phyloP scores from a whole-genome alignment of 179 eudicot species.

The Carnegiea gigantea region DNA sequence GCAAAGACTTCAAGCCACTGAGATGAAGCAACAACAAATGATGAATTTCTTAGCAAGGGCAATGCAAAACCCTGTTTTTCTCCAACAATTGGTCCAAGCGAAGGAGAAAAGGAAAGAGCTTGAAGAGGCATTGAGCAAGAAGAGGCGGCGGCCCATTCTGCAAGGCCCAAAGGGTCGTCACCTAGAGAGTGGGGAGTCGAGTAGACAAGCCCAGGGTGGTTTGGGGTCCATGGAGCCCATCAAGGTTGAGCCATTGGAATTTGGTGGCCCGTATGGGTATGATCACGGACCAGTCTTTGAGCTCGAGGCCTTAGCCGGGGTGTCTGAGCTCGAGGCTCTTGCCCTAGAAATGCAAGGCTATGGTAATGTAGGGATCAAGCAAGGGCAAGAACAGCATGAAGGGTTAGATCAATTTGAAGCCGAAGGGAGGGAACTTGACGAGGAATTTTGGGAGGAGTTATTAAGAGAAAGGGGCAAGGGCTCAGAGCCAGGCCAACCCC shows the following conservation, averaged over 20 bases:
- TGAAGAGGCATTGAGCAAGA: conserved; percentile 58
- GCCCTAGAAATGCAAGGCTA: conserved; percentile 88
- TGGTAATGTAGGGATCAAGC: conserved; percentile 44
- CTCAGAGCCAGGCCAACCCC: conserved; percentile 28
- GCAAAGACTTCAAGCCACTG: conserved; percentile 66
- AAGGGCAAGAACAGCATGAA: conserved; percentile 25
- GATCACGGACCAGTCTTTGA: conserved; percentile 51
- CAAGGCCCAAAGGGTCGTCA: conserved; percentile 31
- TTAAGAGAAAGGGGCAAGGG: conserved; percentile 52
- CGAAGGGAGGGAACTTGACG: conserved; percentile 59
- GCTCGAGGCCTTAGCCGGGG: conserved; percentile 74
- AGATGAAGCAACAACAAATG: conserved; percentile 82
- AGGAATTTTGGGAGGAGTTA: conserved; percentile 87
- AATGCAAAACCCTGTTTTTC: conserved; percentile 73
- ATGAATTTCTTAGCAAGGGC: conserved; percentile 90
- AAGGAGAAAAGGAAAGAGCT: conserved; percentile 61
- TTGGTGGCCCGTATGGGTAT: conserved; percentile 34
- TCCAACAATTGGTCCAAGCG: conserved; percentile 54
- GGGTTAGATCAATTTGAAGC: conserved; percentile 36
- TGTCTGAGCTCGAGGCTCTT: conserved; percentile 82
- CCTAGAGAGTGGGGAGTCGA: conserved; percentile 34
- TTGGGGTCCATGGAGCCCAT: conserved; percentile 27
- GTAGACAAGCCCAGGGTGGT: conserved; percentile 13
- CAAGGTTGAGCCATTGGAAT: conserved; percentile 61
- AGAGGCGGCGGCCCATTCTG: conserved; percentile 60